Evolutionary conservation across 2,329 filamentous ascomycete species (phyloP), one percentile per base, ranked within the genome.

Genomic region (Colletotrichum costaricense): DNA sequence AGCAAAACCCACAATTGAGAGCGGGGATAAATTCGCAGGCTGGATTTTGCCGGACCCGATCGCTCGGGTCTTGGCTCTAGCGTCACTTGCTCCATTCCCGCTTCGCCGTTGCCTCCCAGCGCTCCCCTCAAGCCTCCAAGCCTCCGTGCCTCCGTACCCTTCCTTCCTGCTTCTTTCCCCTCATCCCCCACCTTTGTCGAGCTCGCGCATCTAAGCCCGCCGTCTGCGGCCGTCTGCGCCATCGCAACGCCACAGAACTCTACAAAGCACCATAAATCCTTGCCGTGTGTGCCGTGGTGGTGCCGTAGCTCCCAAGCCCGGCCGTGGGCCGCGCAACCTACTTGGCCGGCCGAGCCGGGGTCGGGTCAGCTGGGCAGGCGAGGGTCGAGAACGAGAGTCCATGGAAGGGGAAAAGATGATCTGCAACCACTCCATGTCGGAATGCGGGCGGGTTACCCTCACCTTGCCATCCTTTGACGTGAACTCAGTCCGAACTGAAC

Each of bases 51-150:
- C 46, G 14, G 62, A 26, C 62, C 62, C 49, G 62, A 64, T 55
- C 49, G n/a, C 62, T 64, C 62, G 62, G 62, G 28, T 64, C 62
- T 64, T 64, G 62, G 62, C 62, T 35, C 42, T 64, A 64, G 62
- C 62, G 62, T 38, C 28, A 33, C 33, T 35, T n/a, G n/a, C 52
- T 26, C 52, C 52, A 49, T n/a, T 49, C 42, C 38, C 38, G 42
- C 4, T 42, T 42, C 8, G 38, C 38, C 38, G 16, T 42, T 54
- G 12, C 46, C 12, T 4, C 16, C 7, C 26, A 26, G 26, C 0
- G 26, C 54, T 24, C 6, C 54, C 54, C 6, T 28, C 22, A 28
- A 19, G 2, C 26, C 12, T 12, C 42, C 19, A n/a, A 22, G n/a
- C 33, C 11, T 35, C 33, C 33, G 11, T 5, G 33, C 33, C 33